Percentiles rank a stretch among this genome's conserved stretches.
Evolutionary conservation across 352 stramenopile genomes (phyloP).

Genomic region (Phytopythium boreale): DNA sequence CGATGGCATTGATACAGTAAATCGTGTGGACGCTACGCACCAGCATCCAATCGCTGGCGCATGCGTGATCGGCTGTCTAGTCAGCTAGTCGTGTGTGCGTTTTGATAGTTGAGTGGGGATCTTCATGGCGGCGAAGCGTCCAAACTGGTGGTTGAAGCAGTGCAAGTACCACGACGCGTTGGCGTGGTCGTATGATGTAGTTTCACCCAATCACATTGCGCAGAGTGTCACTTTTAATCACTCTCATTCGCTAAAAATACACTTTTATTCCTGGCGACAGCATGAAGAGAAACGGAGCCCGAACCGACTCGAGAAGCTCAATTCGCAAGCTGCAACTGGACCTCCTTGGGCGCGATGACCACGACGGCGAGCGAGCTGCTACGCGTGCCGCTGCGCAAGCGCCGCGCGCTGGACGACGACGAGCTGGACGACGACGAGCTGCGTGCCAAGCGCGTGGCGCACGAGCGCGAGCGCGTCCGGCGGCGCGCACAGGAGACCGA

Average conservation of each 20-base stretch:
- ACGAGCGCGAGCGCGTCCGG: slow-evolving; percentile 46
- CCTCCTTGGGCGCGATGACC: background rate
- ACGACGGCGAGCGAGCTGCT: slow-evolving; percentile 13
- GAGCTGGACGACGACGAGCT: too few relatives aligned
- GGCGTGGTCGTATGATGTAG: background rate
- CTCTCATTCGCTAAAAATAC: slow-evolving; percentile 2
- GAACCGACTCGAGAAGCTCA: slow-evolving; percentile 3
- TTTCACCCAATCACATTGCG: slow-evolving; percentile 14
- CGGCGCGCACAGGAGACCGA: slow-evolving; percentile 25
- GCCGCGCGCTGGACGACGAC: slow-evolving; percentile 9
- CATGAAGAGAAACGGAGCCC: background rate
- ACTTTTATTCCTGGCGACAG: background rate
- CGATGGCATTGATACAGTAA: background rate
- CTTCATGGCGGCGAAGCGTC: background rate
- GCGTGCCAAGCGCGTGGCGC: slow-evolving; percentile 11
- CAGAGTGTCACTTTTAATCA: background rate
- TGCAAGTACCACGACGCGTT: background rate
- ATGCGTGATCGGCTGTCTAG: background rate
- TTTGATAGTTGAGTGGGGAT: background rate
- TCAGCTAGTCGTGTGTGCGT: background rate
- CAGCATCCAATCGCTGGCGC: background rate
- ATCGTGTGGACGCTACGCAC: background rate
- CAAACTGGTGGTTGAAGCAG: background rate
- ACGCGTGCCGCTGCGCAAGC: slow-evolving; percentile 26
- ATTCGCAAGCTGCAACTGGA: background rate